phyloP scores from a whole-genome alignment of 257 asterid species.

The Nyctanthes arbortristis region DNA sequence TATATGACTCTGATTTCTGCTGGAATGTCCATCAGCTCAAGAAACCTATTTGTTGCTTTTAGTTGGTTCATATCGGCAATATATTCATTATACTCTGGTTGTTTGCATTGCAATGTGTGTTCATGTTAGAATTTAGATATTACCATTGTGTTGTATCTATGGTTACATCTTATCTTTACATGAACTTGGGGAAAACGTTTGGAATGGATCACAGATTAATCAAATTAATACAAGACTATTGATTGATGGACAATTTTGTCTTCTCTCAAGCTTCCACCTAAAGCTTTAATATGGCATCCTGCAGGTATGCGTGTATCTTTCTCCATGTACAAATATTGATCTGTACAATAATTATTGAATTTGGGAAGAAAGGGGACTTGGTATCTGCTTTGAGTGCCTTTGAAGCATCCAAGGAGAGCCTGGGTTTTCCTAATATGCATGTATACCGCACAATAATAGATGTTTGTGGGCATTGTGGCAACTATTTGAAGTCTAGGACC shows the following conservation, averaged over 20 bases:
- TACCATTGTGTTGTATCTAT: background rate
- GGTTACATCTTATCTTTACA: background rate
- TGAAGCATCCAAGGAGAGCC: constrained; percentile 58
- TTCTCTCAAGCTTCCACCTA: too few relatives aligned
- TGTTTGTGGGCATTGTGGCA: constrained; percentile 94
- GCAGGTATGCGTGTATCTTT: constrained; percentile 69
- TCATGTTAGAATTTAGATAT: constrained; percentile 6
- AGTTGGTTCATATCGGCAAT: background rate
- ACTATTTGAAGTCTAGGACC: constrained; percentile 73
- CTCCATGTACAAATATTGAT: constrained; percentile 53
- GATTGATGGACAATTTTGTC: background rate
- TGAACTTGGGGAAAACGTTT: constrained; percentile 10
- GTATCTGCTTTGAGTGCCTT: constrained; percentile 68
- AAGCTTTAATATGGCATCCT: constrained; percentile 21
- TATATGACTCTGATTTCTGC: background rate
- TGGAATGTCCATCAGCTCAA: background rate
- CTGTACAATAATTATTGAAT: constrained; percentile 73
- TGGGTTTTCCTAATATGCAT: constrained; percentile 66
- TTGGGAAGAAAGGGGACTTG: constrained; percentile 85
- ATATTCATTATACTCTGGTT: background rate
- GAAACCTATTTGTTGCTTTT: background rate
- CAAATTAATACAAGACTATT: background rate
- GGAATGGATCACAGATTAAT: background rate
- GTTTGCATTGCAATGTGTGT: background rate
- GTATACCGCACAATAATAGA: constrained; percentile 83